These are phyloP conservation scores for Murraya koenigii DNA, from an alignment of 345 rosid genomes.

Conservation along the genomic window DNA sequence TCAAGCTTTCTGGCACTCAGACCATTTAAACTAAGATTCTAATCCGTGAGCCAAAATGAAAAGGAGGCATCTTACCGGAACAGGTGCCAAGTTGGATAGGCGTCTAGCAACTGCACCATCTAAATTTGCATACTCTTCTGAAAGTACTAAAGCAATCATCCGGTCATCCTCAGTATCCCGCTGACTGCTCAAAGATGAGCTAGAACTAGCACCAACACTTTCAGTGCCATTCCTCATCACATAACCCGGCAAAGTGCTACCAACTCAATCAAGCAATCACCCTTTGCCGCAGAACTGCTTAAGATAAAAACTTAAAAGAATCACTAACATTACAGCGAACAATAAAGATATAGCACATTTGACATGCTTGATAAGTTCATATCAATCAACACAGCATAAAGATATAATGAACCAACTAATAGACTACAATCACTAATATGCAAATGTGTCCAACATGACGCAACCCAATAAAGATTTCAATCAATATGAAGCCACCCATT, in stretches of 20 bases:
- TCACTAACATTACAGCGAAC: not conserved
- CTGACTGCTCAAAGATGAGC: slow-evolving; percentile 81
- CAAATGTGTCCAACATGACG: not conserved
- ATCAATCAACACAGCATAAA: not conserved
- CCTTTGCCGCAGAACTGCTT: not conserved
- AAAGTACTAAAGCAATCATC: slow-evolving; percentile 75
- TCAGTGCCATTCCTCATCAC: slow-evolving; percentile 39
- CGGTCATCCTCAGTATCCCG: slow-evolving; percentile 74
- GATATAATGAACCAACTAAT: not conserved
- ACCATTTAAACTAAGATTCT: not conserved
- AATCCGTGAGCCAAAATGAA: not conserved
- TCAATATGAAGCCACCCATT: not conserved
- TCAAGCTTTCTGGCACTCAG: not conserved
- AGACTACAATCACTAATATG: not conserved
- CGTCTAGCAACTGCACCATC: slow-evolving; percentile 80
- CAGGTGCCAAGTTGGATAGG: slow-evolving; percentile 72
- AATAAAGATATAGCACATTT: not conserved
- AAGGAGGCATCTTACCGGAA: slow-evolving; percentile 46
- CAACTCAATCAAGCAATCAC: not conserved
- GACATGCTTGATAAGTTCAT: not conserved
- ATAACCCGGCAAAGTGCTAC: not conserved
- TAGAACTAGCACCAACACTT: slow-evolving; percentile 64
- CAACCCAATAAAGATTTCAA: not conserved
- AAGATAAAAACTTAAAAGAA: not conserved
- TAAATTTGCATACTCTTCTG: slow-evolving; percentile 74